Conservation (phyloP, 352 stramenopile genomes). For the Phytophthora rubi region DNA sequence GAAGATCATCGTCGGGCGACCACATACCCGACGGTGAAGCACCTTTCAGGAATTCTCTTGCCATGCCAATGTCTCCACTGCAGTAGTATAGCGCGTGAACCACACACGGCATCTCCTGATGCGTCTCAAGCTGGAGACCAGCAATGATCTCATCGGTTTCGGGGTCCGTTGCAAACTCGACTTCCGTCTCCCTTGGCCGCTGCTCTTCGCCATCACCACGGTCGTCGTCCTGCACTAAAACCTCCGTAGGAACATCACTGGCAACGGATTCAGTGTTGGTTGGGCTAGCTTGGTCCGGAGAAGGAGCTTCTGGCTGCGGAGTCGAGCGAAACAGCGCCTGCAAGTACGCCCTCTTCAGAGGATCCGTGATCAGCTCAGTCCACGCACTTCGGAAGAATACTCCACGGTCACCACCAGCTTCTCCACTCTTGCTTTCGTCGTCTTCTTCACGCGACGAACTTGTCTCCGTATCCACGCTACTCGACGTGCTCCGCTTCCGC, state of each 20-base stretch:
- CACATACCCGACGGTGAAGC: conserved; percentile 45
- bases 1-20: conserved; percentile 55
- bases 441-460: not conserved
- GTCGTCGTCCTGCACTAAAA: conserved; percentile 1
- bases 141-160: conserved; percentile 38
- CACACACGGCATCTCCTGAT: conserved; percentile 32
- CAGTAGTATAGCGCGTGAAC: conserved; percentile 56
- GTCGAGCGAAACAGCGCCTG: conserved; percentile 19
- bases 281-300: conserved; percentile 8
- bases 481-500: conserved; percentile 7
- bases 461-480: not conserved
- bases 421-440: conserved; percentile 1
- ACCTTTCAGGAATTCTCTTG: conserved; percentile 43
- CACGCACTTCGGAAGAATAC: conserved; percentile 35
- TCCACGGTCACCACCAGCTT: conserved; percentile 3
- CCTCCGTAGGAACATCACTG: not conserved
- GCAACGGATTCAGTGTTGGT: not conserved
- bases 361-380: conserved; percentile 20
- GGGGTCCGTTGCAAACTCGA: conserved; percentile 30
- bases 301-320: not conserved
- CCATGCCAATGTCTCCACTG: conserved; percentile 36
- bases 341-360: conserved; percentile 17
- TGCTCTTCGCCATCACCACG: not conserved
- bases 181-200: not conserved
- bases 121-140: conserved; percentile 46